Evolutionary conservation across 345 rosid species (phyloP), one percentile per base, ranked within the genome.

Genomic region (Aegle marmelos): DNA sequence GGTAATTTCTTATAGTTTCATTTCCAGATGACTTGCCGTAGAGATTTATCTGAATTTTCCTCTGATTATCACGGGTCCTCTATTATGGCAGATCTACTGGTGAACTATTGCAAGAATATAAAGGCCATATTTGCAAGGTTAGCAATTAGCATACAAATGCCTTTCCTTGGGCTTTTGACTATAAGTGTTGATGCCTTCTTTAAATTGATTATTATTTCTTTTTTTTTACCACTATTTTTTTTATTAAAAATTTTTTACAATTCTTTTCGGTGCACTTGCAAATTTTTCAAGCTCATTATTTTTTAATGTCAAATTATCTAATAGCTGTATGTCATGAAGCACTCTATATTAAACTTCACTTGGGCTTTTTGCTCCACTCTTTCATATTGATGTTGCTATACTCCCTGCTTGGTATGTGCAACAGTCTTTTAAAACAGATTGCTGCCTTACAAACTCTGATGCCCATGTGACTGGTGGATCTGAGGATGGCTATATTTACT

Each of bases 391-490:
- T 45, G 21, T 78, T 71, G 61, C 33, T 65, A 75, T 79, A 58
- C 58, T 72, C 31, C 80, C 70, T 21, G 74, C 62, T 70, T 28
- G 6, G 50, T 1, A 67, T 69, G 19, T 85, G 80, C 68, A 61
- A 70, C 89, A 96, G 98, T 96, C 98, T 50, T 96, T 77, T 87
- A 96, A 96, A 88, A 85, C 91, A 78, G 98, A 96, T 87, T 92
- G 98, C 85, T 96, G 97, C 82, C 97, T 96, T 59, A 87, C 94
- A 70, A 92, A 96, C 76, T 86, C 83, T 54, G 98, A 96, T 73
- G 98, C 95, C 30, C 88, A 96, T 79, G 91, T 96, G 66, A 83
- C 91, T 63, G 91, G 98, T 80, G 99, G 99, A 66, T 96, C 99
- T 76, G 99, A 92, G 86, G 97, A 96, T 82, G 99, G 99, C 68